Base-by-base conservation (phyloP, 179 eudicot genomes). In the Beta lomatogona region DNA sequence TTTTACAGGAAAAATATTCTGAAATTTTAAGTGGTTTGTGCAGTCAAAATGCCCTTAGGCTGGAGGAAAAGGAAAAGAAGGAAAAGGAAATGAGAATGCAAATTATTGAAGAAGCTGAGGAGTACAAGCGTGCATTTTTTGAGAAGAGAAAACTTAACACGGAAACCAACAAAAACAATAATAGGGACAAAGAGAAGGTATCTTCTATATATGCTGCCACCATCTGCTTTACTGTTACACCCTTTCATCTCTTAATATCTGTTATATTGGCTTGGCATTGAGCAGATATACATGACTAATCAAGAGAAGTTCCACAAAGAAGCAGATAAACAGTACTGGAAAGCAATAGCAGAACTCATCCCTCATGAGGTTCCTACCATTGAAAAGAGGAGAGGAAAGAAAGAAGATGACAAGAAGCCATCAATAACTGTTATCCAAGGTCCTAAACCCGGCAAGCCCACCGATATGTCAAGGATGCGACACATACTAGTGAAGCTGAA, bases 391-490 rank as follows among this genome's bases (percentile, higher is more conserved):
- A 89, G 96, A 83, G 91, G 92, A 75, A 96, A 94, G 92, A 95
- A 95, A 80, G 99, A 96, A 21, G 91, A 91, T 79, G 99, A 94
- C 46, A 94, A 96, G 90, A 94, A 93, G 76, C 92, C 97, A 14
- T 92, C 97, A 61, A 87, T 94, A 50, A 86, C 90, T 12, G 89
- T 93, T 71, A 77, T 94, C 79, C 98, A 94, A 81, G 98, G 98
- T 68, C 98, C 98, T 25, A 94, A 94, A 75, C 97, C 98, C 6
- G 98, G 98, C 55, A 94, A 94, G 84, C 98, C 98, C 48, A 94
- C 98, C 3, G 98, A 94, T 79, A 93, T 94, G 76, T 85, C 96
- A 21, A 91, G 98, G 84, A 84, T 94, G 98, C 87, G 97, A 65
- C 96, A 93, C 45, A 85, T 94, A 68, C 82, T 91, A 46, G 87